Conservation (phyloP, 2,329 filamentous ascomycete genomes). For the Ophiostoma tasmaniense region DNA sequence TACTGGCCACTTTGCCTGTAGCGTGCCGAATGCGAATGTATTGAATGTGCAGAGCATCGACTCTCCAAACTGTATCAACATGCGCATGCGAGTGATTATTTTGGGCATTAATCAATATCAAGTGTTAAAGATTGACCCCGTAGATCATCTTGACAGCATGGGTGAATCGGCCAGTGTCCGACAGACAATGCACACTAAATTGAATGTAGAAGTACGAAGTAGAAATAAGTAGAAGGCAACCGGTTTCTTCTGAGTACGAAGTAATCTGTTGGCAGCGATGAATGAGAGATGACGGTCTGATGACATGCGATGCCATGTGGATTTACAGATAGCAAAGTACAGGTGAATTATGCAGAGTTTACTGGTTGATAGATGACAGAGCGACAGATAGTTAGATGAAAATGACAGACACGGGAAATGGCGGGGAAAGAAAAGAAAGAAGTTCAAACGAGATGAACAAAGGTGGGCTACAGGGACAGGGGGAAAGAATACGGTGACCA, state of each 20-base stretch:
- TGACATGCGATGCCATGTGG: neutral
- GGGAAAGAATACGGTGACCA: neutral
- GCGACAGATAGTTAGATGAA: neutral
- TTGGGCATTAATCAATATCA: neutral
- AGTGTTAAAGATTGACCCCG: neutral
- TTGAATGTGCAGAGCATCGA: neutral
- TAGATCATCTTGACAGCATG: neutral
- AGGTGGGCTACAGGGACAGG: neutral
- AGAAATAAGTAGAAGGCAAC: neutral
- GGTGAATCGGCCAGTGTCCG: neutral
- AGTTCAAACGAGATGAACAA: neutral
- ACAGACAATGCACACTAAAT: neutral
- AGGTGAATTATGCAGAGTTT: neutral
- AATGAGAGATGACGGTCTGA: neutral
- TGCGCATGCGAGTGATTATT: neutral
- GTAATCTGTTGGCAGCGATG: neutral
- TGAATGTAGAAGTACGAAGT: neutral
- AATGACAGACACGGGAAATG: conserved; percentile 2
- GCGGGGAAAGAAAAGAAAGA: neutral
- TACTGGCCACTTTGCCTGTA: neutral
- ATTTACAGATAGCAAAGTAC: neutral
- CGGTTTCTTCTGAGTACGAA: neutral
- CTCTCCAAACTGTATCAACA: neutral
- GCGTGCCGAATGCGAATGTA: neutral
- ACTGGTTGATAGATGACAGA: neutral